Conservation (phyloP, 805 yeast genomes). For the Ogataea corticis region DNA sequence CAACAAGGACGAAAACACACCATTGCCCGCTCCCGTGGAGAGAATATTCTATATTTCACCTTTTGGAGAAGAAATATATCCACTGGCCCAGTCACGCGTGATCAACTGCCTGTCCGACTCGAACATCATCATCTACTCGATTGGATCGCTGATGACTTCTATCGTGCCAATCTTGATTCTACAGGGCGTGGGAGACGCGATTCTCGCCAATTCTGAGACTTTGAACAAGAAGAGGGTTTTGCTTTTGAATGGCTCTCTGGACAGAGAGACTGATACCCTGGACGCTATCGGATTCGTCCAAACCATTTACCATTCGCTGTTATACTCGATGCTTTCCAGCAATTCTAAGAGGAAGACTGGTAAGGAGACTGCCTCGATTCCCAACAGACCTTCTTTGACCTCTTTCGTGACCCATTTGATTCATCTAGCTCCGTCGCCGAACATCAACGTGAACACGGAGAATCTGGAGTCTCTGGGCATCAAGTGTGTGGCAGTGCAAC, state of each 20-base stretch:
- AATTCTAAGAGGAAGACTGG: constrained; percentile 11
- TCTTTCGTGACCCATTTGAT: constrained; percentile 64
- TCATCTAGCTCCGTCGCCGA: constrained; percentile 48
- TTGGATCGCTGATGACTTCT: constrained; percentile 89
- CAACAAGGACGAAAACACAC: constrained; percentile 55
- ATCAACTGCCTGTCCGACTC: constrained; percentile 49
- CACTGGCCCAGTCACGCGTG: constrained; percentile 67
- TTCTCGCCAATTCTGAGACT: constrained; percentile 26
- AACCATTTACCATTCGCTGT: constrained; percentile 55
- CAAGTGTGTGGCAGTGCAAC: constrained; percentile 43
- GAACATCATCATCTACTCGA: constrained; percentile 66
- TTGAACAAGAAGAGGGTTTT: constrained; percentile 47
- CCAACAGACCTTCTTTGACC: constrained; percentile 36
- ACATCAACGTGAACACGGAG: constrained; percentile 49
- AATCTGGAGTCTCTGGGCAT: constrained; percentile 45
- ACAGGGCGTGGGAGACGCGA: constrained; percentile 70
- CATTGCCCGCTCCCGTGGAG: constrained; percentile 72
- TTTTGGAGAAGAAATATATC: constrained; percentile 83
- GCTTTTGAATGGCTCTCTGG: constrained; percentile 70
- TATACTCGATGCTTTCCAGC: constrained; percentile 45
- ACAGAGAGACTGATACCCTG: constrained; percentile 78
- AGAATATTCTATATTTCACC: constrained; percentile 81
- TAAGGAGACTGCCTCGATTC: constrained; percentile 4
- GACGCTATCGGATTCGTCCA: constrained; percentile 58
- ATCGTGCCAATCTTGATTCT: constrained; percentile 75